Evolutionary conservation across 306 rosid genomes (phyloP).

Genomic region (peach (Prunus persica)): DNA sequence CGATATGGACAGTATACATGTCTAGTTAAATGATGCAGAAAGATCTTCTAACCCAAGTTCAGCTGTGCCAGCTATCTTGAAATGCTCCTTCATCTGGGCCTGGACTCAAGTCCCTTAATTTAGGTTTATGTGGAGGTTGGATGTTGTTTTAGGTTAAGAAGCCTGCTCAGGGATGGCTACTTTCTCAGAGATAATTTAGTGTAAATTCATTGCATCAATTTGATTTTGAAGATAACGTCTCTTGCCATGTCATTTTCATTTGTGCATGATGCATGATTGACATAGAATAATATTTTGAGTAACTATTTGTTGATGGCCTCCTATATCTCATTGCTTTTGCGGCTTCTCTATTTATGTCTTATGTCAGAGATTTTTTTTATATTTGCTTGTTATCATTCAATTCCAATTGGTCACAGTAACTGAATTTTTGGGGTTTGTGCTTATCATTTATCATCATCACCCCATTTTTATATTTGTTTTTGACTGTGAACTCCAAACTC

Average conservation of each 20-base stretch:
- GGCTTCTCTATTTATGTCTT: not conserved
- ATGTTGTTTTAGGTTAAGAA: not conserved
- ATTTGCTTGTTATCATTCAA: not conserved
- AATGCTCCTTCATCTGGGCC: not conserved
- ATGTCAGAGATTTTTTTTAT: not conserved
- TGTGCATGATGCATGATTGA: not conserved
- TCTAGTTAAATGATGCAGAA: not conserved
- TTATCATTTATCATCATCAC: not conserved
- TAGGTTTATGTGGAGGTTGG: not conserved
- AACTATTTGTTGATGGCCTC: not conserved
- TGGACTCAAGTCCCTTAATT: not conserved
- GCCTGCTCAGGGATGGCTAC: not conserved
- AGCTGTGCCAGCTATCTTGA: not conserved
- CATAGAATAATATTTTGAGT: not conserved
- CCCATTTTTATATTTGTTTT: not conserved
- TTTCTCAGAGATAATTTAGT: not conserved
- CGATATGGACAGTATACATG: not conserved
- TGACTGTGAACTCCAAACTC: slow-evolving; percentile 9
- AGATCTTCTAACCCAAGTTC: not conserved
- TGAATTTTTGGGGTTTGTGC: not conserved
- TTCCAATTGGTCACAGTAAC: not conserved
- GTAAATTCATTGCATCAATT: not conserved
- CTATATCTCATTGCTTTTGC: not conserved
- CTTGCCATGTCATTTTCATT: not conserved
- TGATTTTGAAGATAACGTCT: not conserved